Percentiles rank a stretch among this genome's conserved stretches.
These are phyloP conservation scores for Colletotrichum limetticola DNA, from an alignment of 2,329 filamentous ascomycete genomes.

Conservation along the genomic window DNA sequence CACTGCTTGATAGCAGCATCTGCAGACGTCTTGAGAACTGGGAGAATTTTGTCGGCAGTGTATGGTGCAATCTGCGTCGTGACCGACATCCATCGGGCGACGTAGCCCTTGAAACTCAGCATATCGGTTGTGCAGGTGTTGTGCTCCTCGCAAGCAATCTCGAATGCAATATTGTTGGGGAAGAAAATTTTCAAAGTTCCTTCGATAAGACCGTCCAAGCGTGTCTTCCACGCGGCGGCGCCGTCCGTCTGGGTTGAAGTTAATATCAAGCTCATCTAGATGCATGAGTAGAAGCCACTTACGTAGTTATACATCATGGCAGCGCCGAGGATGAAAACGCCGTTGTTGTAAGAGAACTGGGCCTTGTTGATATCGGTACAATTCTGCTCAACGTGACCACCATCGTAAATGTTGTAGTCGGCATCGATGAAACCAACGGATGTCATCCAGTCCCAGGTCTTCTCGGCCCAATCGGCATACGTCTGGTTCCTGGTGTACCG, in stretches of 20 bases:
- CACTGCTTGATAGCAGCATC: slow-evolving; percentile 66
- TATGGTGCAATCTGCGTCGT: slow-evolving; percentile 66
- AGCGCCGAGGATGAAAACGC: slow-evolving; percentile 66
- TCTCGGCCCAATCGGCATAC: slow-evolving; percentile 71
- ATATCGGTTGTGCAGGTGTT: slow-evolving; percentile 71
- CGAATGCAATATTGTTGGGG: slow-evolving; percentile 65
- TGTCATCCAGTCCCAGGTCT: slow-evolving; percentile 71
- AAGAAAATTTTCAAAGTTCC: slow-evolving; percentile 61
- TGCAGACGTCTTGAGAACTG: slow-evolving; percentile 63
- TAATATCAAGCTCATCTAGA: neutral
- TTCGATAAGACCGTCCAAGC: slow-evolving; percentile 54
- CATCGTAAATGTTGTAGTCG: slow-evolving; percentile 70
- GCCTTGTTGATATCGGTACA: slow-evolving; percentile 66
- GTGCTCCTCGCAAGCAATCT: slow-evolving; percentile 68
- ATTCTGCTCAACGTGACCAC: slow-evolving; percentile 60
- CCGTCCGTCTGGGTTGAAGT: slow-evolving; percentile 54
- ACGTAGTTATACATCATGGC: slow-evolving; percentile 73
- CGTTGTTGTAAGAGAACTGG: slow-evolving; percentile 72
- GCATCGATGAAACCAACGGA: slow-evolving; percentile 68
- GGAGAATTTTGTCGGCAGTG: slow-evolving; percentile 59
- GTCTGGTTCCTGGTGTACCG: slow-evolving; percentile 75
- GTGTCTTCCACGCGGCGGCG: slow-evolving; percentile 60
- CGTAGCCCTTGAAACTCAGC: slow-evolving; percentile 70
- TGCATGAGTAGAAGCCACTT: slow-evolving; percentile 38
- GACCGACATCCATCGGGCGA: slow-evolving; percentile 66